Percentiles rank a stretch among this genome's conserved stretches.
Conservation (phyloP, 345 rosid species). For the Toxicodendron radicans region DNA sequence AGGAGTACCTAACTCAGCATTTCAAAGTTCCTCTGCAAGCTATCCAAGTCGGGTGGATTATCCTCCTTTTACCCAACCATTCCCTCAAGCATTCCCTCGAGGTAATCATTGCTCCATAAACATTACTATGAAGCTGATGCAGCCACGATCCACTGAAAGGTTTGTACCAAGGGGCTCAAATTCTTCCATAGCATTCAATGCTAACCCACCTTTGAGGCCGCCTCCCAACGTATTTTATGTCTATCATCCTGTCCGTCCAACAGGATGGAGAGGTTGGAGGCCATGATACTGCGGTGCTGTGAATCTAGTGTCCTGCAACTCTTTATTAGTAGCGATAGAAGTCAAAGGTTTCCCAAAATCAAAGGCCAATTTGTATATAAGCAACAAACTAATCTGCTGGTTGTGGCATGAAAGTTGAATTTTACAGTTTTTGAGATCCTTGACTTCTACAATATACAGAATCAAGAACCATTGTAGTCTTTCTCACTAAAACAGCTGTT, state of each 20-base stretch:
- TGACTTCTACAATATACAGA: too few relatives aligned
- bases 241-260: constrained; percentile 11
- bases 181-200: constrained; percentile 2
- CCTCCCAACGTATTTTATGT: constrained; percentile 8
- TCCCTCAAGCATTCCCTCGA: not conserved
- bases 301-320: not conserved
- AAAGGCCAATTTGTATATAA: not conserved
- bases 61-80: not conserved
- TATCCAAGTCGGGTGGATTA: not conserved
- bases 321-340: not conserved
- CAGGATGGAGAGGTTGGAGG: constrained; percentile 21
- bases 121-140: not conserved
- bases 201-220: constrained; percentile 14
- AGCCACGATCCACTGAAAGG: constrained; percentile 7
- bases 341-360: not conserved
- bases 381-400: not conserved
- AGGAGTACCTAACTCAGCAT: not conserved
- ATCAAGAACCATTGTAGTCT: too few relatives aligned
- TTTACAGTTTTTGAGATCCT: too few relatives aligned
- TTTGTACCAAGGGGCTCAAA: constrained; percentile 2
- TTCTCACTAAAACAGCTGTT: too few relatives aligned
- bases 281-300: constrained; percentile 14
- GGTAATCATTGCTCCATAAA: not conserved
- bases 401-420: too few relatives aligned
- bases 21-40: not conserved